Conservation (phyloP, 257 asterid genomes). For the Nicotiana tabacum region DNA sequence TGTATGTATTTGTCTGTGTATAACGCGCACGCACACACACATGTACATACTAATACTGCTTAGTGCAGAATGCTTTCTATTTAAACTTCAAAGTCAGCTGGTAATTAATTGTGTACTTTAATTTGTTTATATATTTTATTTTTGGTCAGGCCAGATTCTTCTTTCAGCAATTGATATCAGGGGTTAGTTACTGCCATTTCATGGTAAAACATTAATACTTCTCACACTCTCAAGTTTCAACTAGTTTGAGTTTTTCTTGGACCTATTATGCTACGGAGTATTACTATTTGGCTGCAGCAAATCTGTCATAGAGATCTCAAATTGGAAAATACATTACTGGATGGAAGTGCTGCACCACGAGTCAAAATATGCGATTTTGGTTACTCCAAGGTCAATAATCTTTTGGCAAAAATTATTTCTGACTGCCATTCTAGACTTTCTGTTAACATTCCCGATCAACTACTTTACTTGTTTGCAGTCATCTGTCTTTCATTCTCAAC, state of each 20-base stretch:
- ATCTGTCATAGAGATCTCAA: conserved; percentile 40
- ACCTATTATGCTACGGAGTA: not conserved
- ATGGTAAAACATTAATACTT: conserved; percentile 20
- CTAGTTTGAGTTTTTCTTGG: not conserved
- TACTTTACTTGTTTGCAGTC: conserved; percentile 20
- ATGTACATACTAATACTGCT: not conserved
- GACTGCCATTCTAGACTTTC: not conserved
- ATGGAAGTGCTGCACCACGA: conserved; percentile 30
- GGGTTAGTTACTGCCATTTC: conserved; percentile 36
- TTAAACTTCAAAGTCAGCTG: not conserved
- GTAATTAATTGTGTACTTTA: not conserved
- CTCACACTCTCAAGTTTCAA: not conserved
- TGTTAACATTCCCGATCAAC: not conserved
- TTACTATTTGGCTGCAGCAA: conserved; percentile 18
- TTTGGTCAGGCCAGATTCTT: conserved; percentile 30
- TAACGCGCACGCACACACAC: too few species aligned
- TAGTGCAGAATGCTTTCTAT: not conserved
- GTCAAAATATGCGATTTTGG: conserved; percentile 38
- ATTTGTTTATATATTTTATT: not conserved
- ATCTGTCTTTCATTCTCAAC: conserved; percentile 32
- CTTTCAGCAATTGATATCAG: conserved; percentile 35
- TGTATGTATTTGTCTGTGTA: too few species aligned
- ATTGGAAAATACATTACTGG: conserved; percentile 32
- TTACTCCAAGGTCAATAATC: conserved; percentile 28
- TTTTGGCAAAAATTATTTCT: too few species aligned